phyloP scores from a whole-genome alignment of 805 yeast genomes.

The Danielozyma ontarioensis region DNA sequence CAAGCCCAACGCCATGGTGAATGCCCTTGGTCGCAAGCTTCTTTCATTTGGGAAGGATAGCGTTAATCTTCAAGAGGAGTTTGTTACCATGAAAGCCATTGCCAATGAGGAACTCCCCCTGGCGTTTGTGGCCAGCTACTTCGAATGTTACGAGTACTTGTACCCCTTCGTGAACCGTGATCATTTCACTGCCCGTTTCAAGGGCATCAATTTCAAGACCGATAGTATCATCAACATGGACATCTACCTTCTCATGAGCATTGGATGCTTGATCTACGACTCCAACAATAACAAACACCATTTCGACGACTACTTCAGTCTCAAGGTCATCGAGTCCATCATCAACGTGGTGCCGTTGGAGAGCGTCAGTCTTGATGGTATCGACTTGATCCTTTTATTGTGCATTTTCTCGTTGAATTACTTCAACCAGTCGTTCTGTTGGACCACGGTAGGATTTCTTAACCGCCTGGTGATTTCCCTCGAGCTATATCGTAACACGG shows the following conservation, averaged over 20 bases:
- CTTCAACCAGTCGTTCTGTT: slow-evolving; percentile 22
- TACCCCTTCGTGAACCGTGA: slow-evolving; percentile 30
- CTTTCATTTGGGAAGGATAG: background rate
- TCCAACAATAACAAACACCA: slow-evolving; percentile 14
- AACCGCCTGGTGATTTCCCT: slow-evolving; percentile 20
- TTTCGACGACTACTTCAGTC: slow-evolving; percentile 27
- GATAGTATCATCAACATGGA: slow-evolving; percentile 36
- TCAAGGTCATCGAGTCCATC: slow-evolving; percentile 25
- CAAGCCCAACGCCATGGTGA: slow-evolving; percentile 1
- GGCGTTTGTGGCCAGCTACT: slow-evolving; percentile 29
- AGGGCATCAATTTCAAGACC: slow-evolving; percentile 22
- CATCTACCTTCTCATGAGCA: slow-evolving; percentile 32
- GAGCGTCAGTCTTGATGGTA: slow-evolving; percentile 13
- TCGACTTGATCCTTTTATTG: slow-evolving; percentile 26
- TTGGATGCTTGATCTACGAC: slow-evolving; percentile 35
- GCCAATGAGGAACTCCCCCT: slow-evolving; percentile 22
- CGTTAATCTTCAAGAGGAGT: slow-evolving; percentile 25
- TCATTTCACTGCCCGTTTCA: slow-evolving; percentile 15
- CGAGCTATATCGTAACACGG: slow-evolving; percentile 11
- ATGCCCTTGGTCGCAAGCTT: slow-evolving; percentile 6
- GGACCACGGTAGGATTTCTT: slow-evolving; percentile 33
- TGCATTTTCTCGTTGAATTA: slow-evolving; percentile 25
- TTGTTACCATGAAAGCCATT: slow-evolving; percentile 30
- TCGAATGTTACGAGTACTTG: slow-evolving; percentile 30
- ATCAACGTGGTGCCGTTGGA: slow-evolving; percentile 29